These are phyloP conservation scores for Veloboletus limbatus DNA, from an alignment of 1,284 basidiomycete genomes.

Conservation along the genomic window DNA sequence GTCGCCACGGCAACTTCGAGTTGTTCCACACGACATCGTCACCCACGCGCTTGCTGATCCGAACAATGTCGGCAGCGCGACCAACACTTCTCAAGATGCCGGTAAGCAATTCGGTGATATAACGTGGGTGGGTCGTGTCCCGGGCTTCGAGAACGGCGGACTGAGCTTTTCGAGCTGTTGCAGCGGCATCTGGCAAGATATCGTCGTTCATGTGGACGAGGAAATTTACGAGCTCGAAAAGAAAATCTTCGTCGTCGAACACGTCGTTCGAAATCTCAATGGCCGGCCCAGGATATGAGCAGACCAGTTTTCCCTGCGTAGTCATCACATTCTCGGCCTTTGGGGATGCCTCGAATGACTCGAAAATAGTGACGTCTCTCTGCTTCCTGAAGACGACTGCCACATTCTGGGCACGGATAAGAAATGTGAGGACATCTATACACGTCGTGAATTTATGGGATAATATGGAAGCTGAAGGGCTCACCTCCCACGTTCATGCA, in stretches of 20 bases:
- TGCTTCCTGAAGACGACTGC: slow-evolving; percentile 34
- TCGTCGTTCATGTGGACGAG: slow-evolving; percentile 29
- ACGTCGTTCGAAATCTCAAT: slow-evolving; percentile 23
- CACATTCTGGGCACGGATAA: slow-evolving; percentile 38
- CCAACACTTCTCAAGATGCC: too few species aligned
- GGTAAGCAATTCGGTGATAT: slow-evolving; percentile 35
- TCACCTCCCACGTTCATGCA: slow-evolving; percentile 17
- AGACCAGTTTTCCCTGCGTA: slow-evolving; percentile 34
- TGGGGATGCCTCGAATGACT: slow-evolving; percentile 36
- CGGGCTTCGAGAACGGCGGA: slow-evolving; percentile 28
- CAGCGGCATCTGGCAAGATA: slow-evolving; percentile 11
- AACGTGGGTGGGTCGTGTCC: slow-evolving; percentile 33
- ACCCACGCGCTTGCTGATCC: slow-evolving; percentile 32
- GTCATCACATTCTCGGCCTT: slow-evolving; percentile 25
- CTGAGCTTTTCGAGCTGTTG: slow-evolving; percentile 9
- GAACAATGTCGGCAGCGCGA: slow-evolving; percentile 17
- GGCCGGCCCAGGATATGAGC: slow-evolving; percentile 36
- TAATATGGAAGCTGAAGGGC: not conserved
- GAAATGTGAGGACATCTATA: slow-evolving; percentile 26
- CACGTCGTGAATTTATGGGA: not conserved
- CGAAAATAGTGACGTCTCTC: slow-evolving; percentile 25
- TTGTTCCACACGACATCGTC: slow-evolving; percentile 36
- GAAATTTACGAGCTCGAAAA: slow-evolving; percentile 28
- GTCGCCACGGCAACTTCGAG: slow-evolving; percentile 36
- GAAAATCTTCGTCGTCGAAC: slow-evolving; percentile 22